Base-by-base conservation (phyloP, 1,284 basidiomycete genomes). In the Trichosporon sp. region DNA sequence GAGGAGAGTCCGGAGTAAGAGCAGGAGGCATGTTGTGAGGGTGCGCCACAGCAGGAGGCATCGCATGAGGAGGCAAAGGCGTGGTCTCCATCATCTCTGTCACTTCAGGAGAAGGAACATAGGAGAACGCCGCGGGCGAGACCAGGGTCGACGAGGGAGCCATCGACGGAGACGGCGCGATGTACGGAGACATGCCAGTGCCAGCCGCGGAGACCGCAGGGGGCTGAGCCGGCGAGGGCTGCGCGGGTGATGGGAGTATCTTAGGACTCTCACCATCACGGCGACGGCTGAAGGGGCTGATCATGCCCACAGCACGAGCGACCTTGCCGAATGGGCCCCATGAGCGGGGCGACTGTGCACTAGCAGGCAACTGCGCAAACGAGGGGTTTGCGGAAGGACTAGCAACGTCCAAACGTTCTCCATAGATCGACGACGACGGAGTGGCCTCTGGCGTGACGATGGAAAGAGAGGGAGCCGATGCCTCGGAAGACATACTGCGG, bases 301-400 rank as follows among this genome's bases (percentile, higher is more conserved):
- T 72, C 54, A 72, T 69, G 49, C 71, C 70, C 11, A 73, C 72
- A 2, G 73, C 77, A 62, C 74, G 74, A 21, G 75, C 75, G 66
- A 78, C 69, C 62, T 77, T 77, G 23, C 74, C 73, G 58, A 78
- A 69, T 33, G 71, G 69, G 13, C 70, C 73, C 77, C 77, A 78
- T 33, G 73, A 73, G 7, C 69, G 60, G 10, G 68, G 64, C 25
- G 69, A 62, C 5, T 61, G 62, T 3, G 61, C 63, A 13, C 61
- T 64, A 7, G 58, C 49, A 11, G 58, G 49, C 25, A 66, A 37
- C 19, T 62, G 37, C 52, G 52, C 46, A 14, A 54, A 33, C 31
- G 46, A 56, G 9, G 46, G 46, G 27, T 61, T 61, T 21, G 49
- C n/a, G 13, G 59, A 27, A 49, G 36, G 16, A 25, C 40, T 60